Evolutionary conservation across 768 basidiomycete species (phyloP), one percentile per base, ranked within the genome.

Genomic region (Hygrocybe punicea): DNA sequence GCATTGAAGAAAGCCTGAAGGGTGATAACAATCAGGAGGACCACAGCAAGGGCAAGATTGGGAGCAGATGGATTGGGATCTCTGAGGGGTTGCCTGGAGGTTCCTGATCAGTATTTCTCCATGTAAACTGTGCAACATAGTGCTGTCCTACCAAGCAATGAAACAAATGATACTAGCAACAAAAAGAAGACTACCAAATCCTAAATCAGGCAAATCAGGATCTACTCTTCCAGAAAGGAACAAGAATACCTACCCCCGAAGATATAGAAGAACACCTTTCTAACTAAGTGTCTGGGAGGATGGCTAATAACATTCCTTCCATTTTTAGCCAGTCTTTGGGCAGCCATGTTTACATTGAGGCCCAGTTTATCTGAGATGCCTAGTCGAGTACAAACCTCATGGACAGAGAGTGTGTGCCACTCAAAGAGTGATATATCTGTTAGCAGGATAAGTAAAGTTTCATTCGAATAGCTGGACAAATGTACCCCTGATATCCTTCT

Each of bases 11-110:
- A 40, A 1, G 75, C 71, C 55, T 77, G 74, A 2, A 78, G 58
- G 6, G 66, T 23, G 23, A 76, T 67, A 58, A 78, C 76, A 37
- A 77, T 60, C 16, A 81, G 69, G 7, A 87, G 74, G 11, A 86
- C 78, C 34, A 86, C 69, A 1, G 83, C 84, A 5, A 86, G 74
- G 7, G 83, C 85, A 23, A 87, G 74, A 62, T 86, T 85, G 13
- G 84, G 77, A 0, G 73, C 73, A 10, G 71, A 64, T 7, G 85
- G 84, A 48, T 76, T 64, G 1, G 82, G 80, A 33, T 81, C 73
- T 2, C 84, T 84, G 13, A 86, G 75, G 0, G 85, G 85, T 68
- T 78, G 79, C 83, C 82, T 83, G 47, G 4, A 29, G 13, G 25
- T 23, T 64, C 23, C 72, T 14, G 65, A 40, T 35, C 25, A 58